Evolutionary conservation across 83 land plant species (phyloP), one percentile per base, ranked within the genome.

Genomic region (Picea abies): DNA sequence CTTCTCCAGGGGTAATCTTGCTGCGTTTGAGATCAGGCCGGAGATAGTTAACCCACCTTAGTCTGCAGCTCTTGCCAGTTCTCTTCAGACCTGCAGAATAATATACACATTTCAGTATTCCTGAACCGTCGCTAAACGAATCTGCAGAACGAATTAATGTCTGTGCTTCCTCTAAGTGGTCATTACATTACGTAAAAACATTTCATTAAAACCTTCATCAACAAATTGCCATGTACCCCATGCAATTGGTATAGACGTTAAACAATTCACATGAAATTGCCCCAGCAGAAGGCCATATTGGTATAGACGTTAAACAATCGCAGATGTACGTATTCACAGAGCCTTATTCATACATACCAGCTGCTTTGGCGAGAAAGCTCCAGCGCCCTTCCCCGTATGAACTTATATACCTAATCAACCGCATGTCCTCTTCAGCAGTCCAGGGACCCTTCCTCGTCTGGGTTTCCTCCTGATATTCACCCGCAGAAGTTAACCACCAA

Each of bases 51-150:
- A 70, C 37, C 75, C 44, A 37, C 8, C 47, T 70, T 32, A 70
- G 14, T 9, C 22, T 37, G 47, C 75, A 70, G 37, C 73, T 69
- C 73, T 69, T 69, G 5, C 75, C 75, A 17, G 44, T 70, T 70
- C 75, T 70, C 49, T 70, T 70, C 8, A 70, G 39, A 29, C 75
- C 58, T 52, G 58, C 79, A 44, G 61, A 2, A 14, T 5, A 49
- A 4, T 39, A 26, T 22, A n/a, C 8, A 9, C 26, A 23, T 22
- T 66, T 22, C 12, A 7, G 69, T 5, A 10, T 25, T 52, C 14
- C 49, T 6, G 49, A 44, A 44, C 10, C 11, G 10, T 2, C 12
- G 0, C 1, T 11, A 0, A 52, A 52, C 3, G 11, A 52, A 52
- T 52, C 58, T 11, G 14, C 14, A 11, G 14, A 52, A 11, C 58